These are phyloP conservation scores for Toxicodendron radicans DNA, from an alignment of 345 rosid genomes.

Conservation along the genomic window DNA sequence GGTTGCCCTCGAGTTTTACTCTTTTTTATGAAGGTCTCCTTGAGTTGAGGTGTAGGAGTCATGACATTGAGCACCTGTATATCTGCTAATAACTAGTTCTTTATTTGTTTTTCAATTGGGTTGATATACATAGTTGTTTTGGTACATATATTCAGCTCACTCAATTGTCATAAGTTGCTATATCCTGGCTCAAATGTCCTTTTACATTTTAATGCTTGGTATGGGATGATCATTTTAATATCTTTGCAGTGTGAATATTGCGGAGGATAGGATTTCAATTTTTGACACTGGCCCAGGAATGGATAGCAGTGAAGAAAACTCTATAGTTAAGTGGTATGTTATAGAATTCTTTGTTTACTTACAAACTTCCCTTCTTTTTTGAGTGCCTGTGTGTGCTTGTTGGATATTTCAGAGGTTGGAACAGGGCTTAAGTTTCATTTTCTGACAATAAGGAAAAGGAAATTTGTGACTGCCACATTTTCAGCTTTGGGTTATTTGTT, in stretches of 20 bases:
- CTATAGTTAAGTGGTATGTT: constrained; percentile 62
- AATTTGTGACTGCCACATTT: not conserved
- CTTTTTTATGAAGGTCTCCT: not conserved
- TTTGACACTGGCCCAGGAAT: constrained; percentile 85
- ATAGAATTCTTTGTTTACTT: not conserved
- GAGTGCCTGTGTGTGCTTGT: too few species aligned
- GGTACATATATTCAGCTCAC: not conserved
- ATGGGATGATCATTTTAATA: not conserved
- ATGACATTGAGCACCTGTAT: not conserved
- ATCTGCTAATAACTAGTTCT: not conserved
- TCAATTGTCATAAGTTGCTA: not conserved
- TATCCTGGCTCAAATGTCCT: not conserved
- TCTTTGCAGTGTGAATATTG: constrained; percentile 53
- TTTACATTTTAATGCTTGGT: not conserved
- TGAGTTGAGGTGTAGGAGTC: not conserved
- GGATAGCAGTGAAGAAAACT: constrained; percentile 61
- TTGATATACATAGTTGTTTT: not conserved
- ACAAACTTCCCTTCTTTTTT: not conserved
- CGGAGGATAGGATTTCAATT: constrained; percentile 45
- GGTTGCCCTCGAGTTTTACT: not conserved
- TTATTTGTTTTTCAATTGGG: not conserved
- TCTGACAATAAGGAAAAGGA: not conserved
- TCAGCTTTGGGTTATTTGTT: not conserved
- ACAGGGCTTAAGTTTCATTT: not conserved
- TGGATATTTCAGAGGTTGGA: not conserved